Evolutionary conservation across 192 early-diverging fungal genomes (phyloP).

Genomic region (Allomyces arbusculus): DNA sequence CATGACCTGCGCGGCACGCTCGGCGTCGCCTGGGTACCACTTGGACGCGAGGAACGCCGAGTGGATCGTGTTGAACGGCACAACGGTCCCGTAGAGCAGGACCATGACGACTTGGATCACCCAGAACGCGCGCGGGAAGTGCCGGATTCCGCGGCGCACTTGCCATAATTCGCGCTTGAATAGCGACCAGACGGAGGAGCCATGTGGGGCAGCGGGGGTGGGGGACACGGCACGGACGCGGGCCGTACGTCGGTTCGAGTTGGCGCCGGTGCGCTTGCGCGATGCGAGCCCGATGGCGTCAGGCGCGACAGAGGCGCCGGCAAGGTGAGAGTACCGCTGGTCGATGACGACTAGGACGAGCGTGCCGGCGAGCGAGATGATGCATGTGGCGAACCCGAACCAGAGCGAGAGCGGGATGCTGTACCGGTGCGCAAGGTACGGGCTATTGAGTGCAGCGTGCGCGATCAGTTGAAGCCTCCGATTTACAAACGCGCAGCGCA

Average conservation of each 20-base stretch:
- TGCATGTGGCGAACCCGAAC: slow-evolving; percentile 20
- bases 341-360: slow-evolving; percentile 5
- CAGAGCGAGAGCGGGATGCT: slow-evolving; percentile 25
- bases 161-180: not conserved
- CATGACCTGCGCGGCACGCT: slow-evolving; percentile 29
- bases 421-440: slow-evolving; percentile 15
- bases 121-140: slow-evolving; percentile 25
- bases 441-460: slow-evolving; percentile 2
- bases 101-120: slow-evolving; percentile 20
- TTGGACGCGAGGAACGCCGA: slow-evolving; percentile 27
- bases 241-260: no score
- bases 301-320: not conserved
- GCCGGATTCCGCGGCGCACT: not conserved
- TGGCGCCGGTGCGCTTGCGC: no score
- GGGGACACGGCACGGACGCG: no score
- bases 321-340: not conserved
- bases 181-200: not conserved
- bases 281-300: not conserved
- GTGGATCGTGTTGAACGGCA: slow-evolving; percentile 44
- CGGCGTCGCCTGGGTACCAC: slow-evolving; percentile 29
- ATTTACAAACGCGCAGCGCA: no score
- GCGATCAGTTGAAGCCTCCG: no score
- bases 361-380: slow-evolving; percentile 14
- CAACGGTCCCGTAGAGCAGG: slow-evolving; percentile 27
- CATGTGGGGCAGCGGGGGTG: no score